Evolutionary conservation across 768 basidiomycete genomes (phyloP).

Genomic region (Serendipita vermifera): DNA sequence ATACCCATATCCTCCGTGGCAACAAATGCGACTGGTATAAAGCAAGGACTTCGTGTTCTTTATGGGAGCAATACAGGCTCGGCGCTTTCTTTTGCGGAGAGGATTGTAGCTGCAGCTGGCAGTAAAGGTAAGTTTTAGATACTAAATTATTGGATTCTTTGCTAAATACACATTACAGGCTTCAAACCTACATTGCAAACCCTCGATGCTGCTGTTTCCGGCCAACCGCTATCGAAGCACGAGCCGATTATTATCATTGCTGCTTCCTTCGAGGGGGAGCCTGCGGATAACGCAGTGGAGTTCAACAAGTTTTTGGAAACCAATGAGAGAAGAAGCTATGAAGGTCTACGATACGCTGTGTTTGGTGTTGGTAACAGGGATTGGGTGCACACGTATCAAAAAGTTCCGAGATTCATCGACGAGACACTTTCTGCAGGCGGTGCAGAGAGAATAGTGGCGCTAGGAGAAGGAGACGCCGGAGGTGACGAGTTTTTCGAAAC

Average conservation of each 20-base stretch:
- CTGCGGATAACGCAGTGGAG: background rate
- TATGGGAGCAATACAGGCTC: constrained; percentile 39
- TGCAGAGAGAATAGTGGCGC: constrained; percentile 13
- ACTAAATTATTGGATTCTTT: too few species aligned
- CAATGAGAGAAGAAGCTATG: too few species aligned
- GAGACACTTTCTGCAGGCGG: constrained; percentile 12
- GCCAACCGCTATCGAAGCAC: constrained; percentile 31
- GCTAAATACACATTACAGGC: too few species aligned
- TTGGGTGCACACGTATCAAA: constrained; percentile 18
- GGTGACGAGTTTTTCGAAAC: constrained; percentile 16
- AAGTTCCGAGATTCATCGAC: constrained; percentile 17
- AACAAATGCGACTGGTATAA: constrained; percentile 11
- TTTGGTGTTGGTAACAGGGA: constrained; percentile 20
- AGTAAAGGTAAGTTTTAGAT: too few species aligned
- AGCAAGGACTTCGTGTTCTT: constrained; percentile 27
- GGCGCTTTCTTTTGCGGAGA: constrained; percentile 35
- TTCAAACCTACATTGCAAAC: constrained; percentile 29
- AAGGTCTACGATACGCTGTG: constrained; percentile 15
- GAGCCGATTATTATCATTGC: constrained; percentile 36
- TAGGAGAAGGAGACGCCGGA: constrained; percentile 17
- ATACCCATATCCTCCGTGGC: too few species aligned
- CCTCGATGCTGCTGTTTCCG: constrained; percentile 28
- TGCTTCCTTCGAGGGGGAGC: constrained; percentile 34
- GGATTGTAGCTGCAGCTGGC: constrained; percentile 30
- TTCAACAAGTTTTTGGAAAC: background rate